Base-by-base conservation (phyloP, 768 basidiomycete genomes). In the Tylopilus rubrobrunneus region DNA sequence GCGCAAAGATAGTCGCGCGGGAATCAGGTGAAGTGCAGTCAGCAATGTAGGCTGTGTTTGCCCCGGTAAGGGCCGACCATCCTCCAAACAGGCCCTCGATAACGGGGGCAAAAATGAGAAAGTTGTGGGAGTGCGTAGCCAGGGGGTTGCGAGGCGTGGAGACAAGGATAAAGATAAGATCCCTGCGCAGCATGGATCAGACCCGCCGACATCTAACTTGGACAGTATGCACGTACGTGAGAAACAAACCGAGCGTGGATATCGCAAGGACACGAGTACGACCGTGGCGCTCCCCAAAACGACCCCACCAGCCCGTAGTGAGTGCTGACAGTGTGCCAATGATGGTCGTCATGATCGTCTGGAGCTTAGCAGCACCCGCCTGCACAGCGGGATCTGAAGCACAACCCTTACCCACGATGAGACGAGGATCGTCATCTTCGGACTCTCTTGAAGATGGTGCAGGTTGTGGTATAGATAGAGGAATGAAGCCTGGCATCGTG, bases 261-360 rank as follows among this genome's bases (percentile, higher is more conserved):
- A 83, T 67, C 2, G 81, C 79, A 52, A 95, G 80, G 42, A 95
- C 81, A 25, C 78, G 79, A 45, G 86, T 92, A 34, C 93, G 79
- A 10, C 93, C 93, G 57, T 84, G 73, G 9, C 76, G 71, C 66
- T 95, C 92, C 10, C 89, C 86, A 40, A 85, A 80, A 46, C 83
- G 79, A 48, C 89, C 89, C 93, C 93, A 97, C 73, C 86, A 89
- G 0, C 88, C 90, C 0, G 91, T 91, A 5, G 88, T 89, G 45
- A 91, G 72, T 1, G 90, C 89, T 48, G 89, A 87, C 39, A 97
- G 75, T 7, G 82, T 65, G 48, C 89, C 92, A 84, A 89, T 87
- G 9, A 78, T 78, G 11, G 88, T 84, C 2, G 85, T 85, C 69
- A 95, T 83, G 47, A 82, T 79, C 7, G 85, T 85, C 71, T 90